Evolutionary conservation across 441 rosid species (phyloP), one percentile per base, ranked within the genome.

Genomic region (Hypseocharis bilobata): DNA sequence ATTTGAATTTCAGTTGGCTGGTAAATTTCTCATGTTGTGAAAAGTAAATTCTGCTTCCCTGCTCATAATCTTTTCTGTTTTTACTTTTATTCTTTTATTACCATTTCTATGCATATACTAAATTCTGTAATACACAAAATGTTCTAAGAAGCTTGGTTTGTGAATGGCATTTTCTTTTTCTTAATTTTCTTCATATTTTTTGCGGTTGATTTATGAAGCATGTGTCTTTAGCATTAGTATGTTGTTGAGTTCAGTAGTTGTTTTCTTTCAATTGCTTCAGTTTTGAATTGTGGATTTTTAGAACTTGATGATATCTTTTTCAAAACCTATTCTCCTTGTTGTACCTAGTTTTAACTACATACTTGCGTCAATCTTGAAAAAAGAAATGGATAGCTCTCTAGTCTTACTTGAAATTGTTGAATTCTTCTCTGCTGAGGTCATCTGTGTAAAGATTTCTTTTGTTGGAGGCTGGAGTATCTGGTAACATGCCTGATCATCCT

Each of bases 281-380:
- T 69, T 64, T 34, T 57, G 29, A 65, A 56, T 27, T 47, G n/a
- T n/a, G n/a, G n/a, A n/a, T n/a, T n/a, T n/a, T n/a, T n/a, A n/a
- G 32, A 62, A 62, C 44, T 62, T 62, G n/a, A 8, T 42, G 45
- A 42, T 54, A 40, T 59, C 27, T 56, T 49, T 64, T 56, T 45
- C 44, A 19, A 66, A 57, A 3, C 29, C 27, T 17, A 6, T 57
- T 71, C 56, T 62, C 25, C 17, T 64, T 62, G 66, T 54, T 49
- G 0, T 20, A 17, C 28, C 30, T 54, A 6, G 70, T 65, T 29
- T 3, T 61, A 40, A 22, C 51, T 23, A 38, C 40, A 57, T 23
- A 28, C 52, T 60, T 63, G 54, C 66, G 49, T 74, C 51, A 51
- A 59, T 38, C 63, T 55, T 62, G 67, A 65, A 44, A 63, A 54